These are phyloP conservation scores for Hylodesmum podocarpum DNA, from an alignment of 306 rosid genomes.

Conservation along the genomic window DNA sequence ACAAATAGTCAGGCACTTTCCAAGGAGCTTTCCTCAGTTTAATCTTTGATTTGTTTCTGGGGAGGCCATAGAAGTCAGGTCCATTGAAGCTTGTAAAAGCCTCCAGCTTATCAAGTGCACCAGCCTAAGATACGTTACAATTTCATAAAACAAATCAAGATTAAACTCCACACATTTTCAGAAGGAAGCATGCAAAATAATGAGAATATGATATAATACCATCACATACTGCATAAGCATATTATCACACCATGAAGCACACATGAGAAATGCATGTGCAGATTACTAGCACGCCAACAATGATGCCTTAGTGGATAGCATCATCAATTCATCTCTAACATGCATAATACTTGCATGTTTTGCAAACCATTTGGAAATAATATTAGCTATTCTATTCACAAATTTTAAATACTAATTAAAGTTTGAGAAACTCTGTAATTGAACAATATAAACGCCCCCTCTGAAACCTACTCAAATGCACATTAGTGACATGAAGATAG, in stretches of 20 bases:
- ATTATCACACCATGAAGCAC: not conserved
- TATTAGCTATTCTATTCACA: not conserved
- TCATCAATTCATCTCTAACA: not conserved
- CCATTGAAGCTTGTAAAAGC: constrained; percentile 95
- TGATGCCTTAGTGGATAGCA: not conserved
- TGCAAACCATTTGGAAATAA: not conserved
- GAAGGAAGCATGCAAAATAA: constrained; percentile 9
- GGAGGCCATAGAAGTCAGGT: constrained; percentile 95
- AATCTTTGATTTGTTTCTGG: constrained; percentile 70
- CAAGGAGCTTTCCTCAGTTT: constrained; percentile 66
- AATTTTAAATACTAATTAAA: not conserved
- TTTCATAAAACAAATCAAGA: not conserved
- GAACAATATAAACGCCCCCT: not conserved
- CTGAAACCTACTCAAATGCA: not conserved
- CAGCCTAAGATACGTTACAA: constrained; percentile 59
- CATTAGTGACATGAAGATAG: not conserved
- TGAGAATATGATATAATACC: not conserved
- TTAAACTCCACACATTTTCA: not conserved
- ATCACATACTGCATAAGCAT: not conserved
- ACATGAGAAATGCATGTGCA: not conserved
- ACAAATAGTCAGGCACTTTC: constrained; percentile 67
- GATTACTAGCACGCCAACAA: not conserved
- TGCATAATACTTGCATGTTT: not conserved
- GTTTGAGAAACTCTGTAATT: not conserved
- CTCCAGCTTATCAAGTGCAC: constrained; percentile 85